phyloP scores from a whole-genome alignment of 2,329 filamentous ascomycete species.

The Aspergillus novoparasiticus region DNA sequence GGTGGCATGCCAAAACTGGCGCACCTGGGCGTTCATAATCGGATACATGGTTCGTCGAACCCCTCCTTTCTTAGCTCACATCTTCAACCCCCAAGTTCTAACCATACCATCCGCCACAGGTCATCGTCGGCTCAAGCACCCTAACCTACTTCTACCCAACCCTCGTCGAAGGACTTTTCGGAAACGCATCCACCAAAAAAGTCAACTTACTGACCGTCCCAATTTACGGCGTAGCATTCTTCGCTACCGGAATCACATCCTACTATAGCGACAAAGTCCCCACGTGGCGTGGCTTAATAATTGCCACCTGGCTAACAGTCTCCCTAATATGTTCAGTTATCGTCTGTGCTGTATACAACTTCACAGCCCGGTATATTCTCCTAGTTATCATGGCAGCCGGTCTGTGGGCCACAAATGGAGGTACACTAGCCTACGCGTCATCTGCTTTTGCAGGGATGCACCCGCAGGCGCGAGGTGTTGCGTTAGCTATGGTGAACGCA shows the following conservation, averaged over 20 bases:
- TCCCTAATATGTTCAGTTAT: slow-evolving; percentile 43
- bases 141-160: slow-evolving; percentile 37
- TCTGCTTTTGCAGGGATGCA: slow-evolving; percentile 56
- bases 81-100: not conserved
- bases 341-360: slow-evolving; percentile 52
- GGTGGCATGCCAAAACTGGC: slow-evolving; percentile 29
- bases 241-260: slow-evolving; percentile 51
- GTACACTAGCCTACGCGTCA: slow-evolving; percentile 56
- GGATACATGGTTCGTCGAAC: slow-evolving; percentile 39
- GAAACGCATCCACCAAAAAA: slow-evolving; percentile 27
- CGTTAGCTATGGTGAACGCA: slow-evolving; percentile 56
- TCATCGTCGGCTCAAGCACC: slow-evolving; percentile 42
- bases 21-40: slow-evolving; percentile 44
- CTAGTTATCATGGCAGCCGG: slow-evolving; percentile 60
- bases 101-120: slow-evolving; percentile 5
- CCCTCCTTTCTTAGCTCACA: not conserved
- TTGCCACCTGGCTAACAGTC: slow-evolving; percentile 52
- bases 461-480: slow-evolving; percentile 55
- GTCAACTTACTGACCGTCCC: slow-evolving; percentile 42
- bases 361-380: slow-evolving; percentile 56
- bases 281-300: slow-evolving; percentile 51
- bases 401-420: slow-evolving; percentile 56
- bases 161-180: slow-evolving; percentile 28
- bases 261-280: slow-evolving; percentile 53
- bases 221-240: slow-evolving; percentile 58